These are phyloP conservation scores for Phytophthora citrophthora DNA, from an alignment of 352 stramenopile species.

Conservation along the genomic window DNA sequence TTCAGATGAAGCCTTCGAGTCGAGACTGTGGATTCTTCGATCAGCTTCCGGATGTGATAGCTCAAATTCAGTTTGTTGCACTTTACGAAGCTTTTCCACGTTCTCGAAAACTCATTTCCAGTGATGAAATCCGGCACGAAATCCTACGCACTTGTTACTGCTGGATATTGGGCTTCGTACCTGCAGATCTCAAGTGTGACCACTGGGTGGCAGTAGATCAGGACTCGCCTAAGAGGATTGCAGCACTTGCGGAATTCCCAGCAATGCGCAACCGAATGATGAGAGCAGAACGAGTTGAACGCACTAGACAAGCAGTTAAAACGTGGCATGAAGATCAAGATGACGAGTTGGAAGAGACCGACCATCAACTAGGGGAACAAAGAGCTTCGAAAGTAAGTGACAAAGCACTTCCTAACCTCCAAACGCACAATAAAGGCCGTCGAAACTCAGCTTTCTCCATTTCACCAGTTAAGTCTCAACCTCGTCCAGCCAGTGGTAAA, in stretches of 20 bases:
- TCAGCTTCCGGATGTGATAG: slow-evolving; percentile 57
- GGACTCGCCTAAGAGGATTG: slow-evolving; percentile 64
- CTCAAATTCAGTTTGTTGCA: slow-evolving; percentile 67
- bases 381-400: background rate
- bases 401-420: slow-evolving; percentile 19
- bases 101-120: slow-evolving; percentile 55
- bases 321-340: slow-evolving; percentile 51
- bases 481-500: slow-evolving; percentile 1
- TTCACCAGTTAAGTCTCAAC: slow-evolving; percentile 6
- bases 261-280: slow-evolving; percentile 75
- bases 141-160: slow-evolving; percentile 62
- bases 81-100: slow-evolving; percentile 80
- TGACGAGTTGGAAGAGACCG: slow-evolving; percentile 14
- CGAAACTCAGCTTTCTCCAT: slow-evolving; percentile 33
- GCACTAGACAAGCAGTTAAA: slow-evolving; percentile 59
- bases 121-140: slow-evolving; percentile 35
- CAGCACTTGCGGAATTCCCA: slow-evolving; percentile 64
- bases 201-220: slow-evolving; percentile 70
- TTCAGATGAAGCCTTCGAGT: slow-evolving; percentile 59
- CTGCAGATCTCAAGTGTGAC: slow-evolving; percentile 44
- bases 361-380: slow-evolving; percentile 8
- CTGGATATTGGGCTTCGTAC: slow-evolving; percentile 74
- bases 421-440: slow-evolving; percentile 8
- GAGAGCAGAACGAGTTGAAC: slow-evolving; percentile 64
- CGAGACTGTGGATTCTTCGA: slow-evolving; percentile 65